Percentiles rank a stretch among this genome's conserved stretches.
Conservation (phyloP, 345 rosid genomes). For the Citrus inodora region DNA sequence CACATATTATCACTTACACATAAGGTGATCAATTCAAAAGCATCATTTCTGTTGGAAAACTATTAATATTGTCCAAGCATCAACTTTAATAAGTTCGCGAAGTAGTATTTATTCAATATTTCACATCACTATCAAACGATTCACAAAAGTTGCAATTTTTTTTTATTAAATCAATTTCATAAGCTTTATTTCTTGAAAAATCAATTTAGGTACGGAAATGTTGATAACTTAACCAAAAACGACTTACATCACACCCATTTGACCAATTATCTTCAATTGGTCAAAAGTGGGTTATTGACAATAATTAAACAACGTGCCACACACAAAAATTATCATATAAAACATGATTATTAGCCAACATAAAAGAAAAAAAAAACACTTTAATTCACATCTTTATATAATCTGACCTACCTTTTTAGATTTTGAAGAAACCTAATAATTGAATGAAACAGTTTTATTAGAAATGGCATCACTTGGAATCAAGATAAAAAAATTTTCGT, state of each 20-base stretch:
- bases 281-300: background rate
- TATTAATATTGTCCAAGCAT: too few relatives aligned
- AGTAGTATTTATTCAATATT: too few relatives aligned
- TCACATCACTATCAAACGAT: too few relatives aligned
- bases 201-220: background rate
- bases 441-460: background rate
- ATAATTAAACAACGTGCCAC: background rate
- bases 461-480: background rate
- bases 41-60: too few relatives aligned
- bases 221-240: background rate
- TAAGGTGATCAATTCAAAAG: too few relatives aligned
- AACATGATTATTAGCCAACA: background rate
- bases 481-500: background rate
- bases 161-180: background rate
- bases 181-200: background rate
- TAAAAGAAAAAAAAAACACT: background rate
- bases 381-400: background rate
- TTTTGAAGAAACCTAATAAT: conserved; percentile 10
- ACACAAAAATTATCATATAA: background rate
- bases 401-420: background rate
- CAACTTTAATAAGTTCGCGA: too few relatives aligned
- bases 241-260: background rate
- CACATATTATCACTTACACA: too few relatives aligned
- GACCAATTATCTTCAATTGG: background rate
- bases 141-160: too few relatives aligned